These are phyloP conservation scores for Anisodus acutangulus DNA, from an alignment of 257 asterid species.

Conservation along the genomic window DNA sequence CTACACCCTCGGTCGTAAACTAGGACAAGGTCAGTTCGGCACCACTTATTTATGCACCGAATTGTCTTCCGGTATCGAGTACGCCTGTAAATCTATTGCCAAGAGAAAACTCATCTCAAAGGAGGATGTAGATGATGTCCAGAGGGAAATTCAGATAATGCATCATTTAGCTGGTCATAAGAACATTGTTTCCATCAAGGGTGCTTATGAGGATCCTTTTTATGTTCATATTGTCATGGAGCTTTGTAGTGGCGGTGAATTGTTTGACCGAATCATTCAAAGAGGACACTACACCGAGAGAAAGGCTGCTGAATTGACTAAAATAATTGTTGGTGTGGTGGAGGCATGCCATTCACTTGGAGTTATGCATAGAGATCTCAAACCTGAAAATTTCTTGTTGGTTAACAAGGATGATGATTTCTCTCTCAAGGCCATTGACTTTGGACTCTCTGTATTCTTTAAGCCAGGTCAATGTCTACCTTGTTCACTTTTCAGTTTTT, in stretches of 20 bases:
- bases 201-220: conserved; percentile 83
- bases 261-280: conserved; percentile 88
- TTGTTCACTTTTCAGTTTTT: neutral
- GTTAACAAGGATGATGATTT: conserved; percentile 88
- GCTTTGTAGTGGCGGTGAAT: conserved; percentile 86
- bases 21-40: conserved; percentile 94
- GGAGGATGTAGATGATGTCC: conserved; percentile 88
- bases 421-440: conserved; percentile 93
- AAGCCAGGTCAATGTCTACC: conserved; percentile 65
- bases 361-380: conserved; percentile 94
- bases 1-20: conserved; percentile 74
- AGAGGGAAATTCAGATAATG: conserved; percentile 98
- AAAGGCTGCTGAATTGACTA: conserved; percentile 86
- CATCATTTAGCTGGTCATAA: conserved; percentile 91
- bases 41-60: conserved; percentile 82
- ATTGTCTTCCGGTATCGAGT: conserved; percentile 57
- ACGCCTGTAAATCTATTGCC: conserved; percentile 87
- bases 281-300: conserved; percentile 93
- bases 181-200: conserved; percentile 85
- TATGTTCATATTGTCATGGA: conserved; percentile 97
- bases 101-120: conserved; percentile 85
- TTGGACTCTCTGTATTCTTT: conserved; percentile 96
- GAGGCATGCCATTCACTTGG: conserved; percentile 97
- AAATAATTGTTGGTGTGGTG: conserved; percentile 87
- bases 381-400: conserved; percentile 91